Base-by-base conservation (phyloP, 2,329 filamentous ascomycete species). In the Bipolaris cookei region DNA sequence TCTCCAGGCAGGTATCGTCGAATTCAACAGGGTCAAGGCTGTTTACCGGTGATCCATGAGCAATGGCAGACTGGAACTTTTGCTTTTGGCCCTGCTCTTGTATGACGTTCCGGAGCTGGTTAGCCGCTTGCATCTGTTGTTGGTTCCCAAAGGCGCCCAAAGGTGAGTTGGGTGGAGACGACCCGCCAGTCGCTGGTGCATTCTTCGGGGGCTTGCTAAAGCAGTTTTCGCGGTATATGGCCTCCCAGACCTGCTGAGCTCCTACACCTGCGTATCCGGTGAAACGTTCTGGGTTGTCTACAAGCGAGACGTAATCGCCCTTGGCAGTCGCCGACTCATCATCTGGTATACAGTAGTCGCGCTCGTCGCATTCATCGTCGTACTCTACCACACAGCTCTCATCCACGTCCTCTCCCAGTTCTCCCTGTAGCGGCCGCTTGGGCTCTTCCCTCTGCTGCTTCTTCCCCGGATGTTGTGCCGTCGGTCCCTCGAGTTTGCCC, bases 341-440 rank as follows among this genome's bases (percentile, higher is more conserved):
- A 69, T 99, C 95, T 0, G 92, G 92, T 4, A 98, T 87, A 78
- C 95, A 99, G 77, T 98, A 99, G 75, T 99, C 95, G 64, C 95
- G 86, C 66, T 97, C 90, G 79, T 98, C 94, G 77, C 92, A 97
- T 77, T 97, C 94, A 71, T 97, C 94, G 70, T 98, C 94, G 73
- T 96, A 96, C 79, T 99, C 95, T 16, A 98, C 89, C 43, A 99
- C 92, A 75, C 95, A 99, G 76, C 91, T 97, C 80, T 99, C 95
- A 50, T 91, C 92, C 0, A 97, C 94, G 54, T 89, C 81, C 49
- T 93, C 91, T 44, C 95, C 95, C 7, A 99, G 79, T 68, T 88
- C 84, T 14, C 94, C 94, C 67, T 92, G 87, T 6, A 98, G 80
- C 18, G 95, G 95, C 54, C 86, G 84, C 66, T 90, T 79, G 3